Percentiles rank a stretch among this genome's conserved stretches.
phyloP scores from a whole-genome alignment of 1,139 yeast species.

The Taiozyma sp. region DNA sequence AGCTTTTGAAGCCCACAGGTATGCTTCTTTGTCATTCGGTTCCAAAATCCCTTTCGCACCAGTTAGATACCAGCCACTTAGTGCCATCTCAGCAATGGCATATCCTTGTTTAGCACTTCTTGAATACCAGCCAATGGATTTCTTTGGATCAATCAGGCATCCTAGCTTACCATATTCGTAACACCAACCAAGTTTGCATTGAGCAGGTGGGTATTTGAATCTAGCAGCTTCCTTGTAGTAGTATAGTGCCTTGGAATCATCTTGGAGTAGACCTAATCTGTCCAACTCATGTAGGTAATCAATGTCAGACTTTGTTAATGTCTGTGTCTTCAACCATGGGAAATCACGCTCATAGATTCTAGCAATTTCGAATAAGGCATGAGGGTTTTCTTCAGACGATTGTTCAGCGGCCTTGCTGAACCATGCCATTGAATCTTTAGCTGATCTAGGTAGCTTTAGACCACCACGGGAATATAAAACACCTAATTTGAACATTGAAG shows the following conservation, averaged over 20 bases:
- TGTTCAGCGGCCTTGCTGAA: conserved; percentile 47
- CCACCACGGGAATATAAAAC: conserved; percentile 53
- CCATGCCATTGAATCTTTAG: conserved; percentile 50
- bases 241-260: conserved; percentile 59
- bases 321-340: conserved; percentile 35
- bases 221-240: conserved; percentile 75
- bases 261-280: conserved; percentile 24
- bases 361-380: conserved; percentile 64
- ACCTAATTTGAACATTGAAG: conserved; percentile 66
- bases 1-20: conserved; percentile 86
- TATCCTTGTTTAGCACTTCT: conserved; percentile 73
- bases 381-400: conserved; percentile 42
- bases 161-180: conserved; percentile 83
- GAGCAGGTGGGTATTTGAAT: conserved; percentile 73
- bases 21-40: conserved; percentile 75
- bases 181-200: conserved; percentile 79
- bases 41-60: conserved; percentile 72
- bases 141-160: conserved; percentile 59
- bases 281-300: conserved; percentile 28
- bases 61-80: conserved; percentile 88
- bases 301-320: conserved; percentile 22
- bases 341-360: conserved; percentile 65
- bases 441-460: conserved; percentile 36
- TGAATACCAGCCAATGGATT: conserved; percentile 87
- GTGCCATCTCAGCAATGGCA: conserved; percentile 84